Evolutionary conservation across 73 alveolate species (phyloP).

Genomic region (Tetrahymena malaccensis): DNA sequence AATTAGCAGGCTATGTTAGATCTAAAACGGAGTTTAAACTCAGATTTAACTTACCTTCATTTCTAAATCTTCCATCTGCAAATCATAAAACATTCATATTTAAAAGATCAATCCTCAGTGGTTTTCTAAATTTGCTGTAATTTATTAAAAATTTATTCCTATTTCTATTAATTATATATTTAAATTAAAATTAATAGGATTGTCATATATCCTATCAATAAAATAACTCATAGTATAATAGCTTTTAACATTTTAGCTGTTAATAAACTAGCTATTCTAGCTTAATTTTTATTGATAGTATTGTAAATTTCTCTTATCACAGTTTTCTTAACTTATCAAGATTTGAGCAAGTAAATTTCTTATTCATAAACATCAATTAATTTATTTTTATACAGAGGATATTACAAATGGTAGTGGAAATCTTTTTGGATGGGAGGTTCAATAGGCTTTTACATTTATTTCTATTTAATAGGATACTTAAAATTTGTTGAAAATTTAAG

Average conservation of each 20-base stretch:
- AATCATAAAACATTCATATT: background rate
- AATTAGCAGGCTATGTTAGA: background rate
- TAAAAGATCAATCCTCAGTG: background rate
- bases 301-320: background rate
- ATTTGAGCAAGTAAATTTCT: background rate
- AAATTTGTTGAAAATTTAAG: background rate
- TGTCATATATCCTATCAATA: background rate
- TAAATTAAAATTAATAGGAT: background rate
- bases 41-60: background rate
- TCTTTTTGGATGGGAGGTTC: background rate
- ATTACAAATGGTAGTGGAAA: background rate
- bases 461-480: background rate
- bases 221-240: background rate
- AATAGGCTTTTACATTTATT: background rate
- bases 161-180: no score
- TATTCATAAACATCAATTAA: background rate
- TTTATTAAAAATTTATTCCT: no score
- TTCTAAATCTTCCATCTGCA: background rate
- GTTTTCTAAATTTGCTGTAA: background rate
- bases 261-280: background rate
- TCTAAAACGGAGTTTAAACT: background rate
- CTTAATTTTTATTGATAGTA: background rate
- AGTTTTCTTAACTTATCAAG: background rate
- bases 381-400: background rate
- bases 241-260: background rate